Conservation (phyloP, 2,329 filamentous ascomycete genomes). For the Aspergillus intermedius region DNA sequence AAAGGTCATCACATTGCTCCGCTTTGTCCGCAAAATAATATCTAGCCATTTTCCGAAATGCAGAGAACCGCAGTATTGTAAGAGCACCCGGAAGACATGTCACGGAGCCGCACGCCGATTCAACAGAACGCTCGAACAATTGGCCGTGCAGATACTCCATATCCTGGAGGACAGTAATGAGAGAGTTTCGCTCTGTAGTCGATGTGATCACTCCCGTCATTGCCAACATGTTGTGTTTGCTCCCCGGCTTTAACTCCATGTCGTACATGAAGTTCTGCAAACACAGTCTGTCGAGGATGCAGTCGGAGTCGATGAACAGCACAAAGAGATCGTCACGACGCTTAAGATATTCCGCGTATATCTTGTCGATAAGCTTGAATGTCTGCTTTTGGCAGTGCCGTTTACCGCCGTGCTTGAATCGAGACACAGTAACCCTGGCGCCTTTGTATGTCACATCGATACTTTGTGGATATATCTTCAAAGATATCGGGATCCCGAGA, state of each 20-base stretch:
- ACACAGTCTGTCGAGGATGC: constrained; percentile 83
- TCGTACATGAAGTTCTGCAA: constrained; percentile 98
- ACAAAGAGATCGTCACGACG: constrained; percentile 89
- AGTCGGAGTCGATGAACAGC: constrained; percentile 95
- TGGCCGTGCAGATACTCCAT: constrained; percentile 99
- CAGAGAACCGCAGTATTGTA: constrained; percentile 91
- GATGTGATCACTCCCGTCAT: constrained; percentile 98
- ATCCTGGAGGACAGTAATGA: constrained; percentile 90
- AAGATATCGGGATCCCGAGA: constrained; percentile 66
- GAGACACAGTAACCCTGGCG: constrained; percentile 80
- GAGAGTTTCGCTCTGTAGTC: constrained; percentile 77
- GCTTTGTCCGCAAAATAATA: constrained; percentile 98
- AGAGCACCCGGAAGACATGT: constrained; percentile 93
- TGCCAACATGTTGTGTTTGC: constrained; percentile 84
- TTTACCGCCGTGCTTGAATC: constrained; percentile 91
- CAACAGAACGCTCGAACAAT: constrained; percentile 89
- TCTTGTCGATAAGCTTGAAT: constrained; percentile 85
- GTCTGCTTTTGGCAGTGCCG: constrained; percentile 89
- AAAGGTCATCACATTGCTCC: constrained; percentile 89
- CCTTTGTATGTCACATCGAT: constrained; percentile 82
- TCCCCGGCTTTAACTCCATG: constrained; percentile 94
- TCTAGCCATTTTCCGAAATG: constrained; percentile 92
- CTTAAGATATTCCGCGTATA: constrained; percentile 81
- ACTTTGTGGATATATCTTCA: constrained; percentile 75
- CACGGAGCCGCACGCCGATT: constrained; percentile 88